Evolutionary conservation across 2,329 filamentous ascomycete species (phyloP).

Genomic region (Scedosporium aurantiacum): DNA sequence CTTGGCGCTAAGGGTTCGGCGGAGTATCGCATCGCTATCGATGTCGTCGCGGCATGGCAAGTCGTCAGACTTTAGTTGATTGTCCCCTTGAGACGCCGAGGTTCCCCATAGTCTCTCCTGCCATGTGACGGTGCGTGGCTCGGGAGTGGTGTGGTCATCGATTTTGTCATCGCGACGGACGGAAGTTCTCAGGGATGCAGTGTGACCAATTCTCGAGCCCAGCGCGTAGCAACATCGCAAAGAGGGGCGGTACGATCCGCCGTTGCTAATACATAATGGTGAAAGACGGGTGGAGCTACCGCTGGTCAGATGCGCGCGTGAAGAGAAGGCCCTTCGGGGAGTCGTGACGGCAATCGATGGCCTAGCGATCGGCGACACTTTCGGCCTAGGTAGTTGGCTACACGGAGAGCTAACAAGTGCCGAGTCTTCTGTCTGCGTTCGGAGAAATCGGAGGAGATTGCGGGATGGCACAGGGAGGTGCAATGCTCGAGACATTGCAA

Average conservation of each 20-base stretch:
- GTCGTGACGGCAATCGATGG: background rate
- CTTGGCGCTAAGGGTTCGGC: constrained; percentile 61
- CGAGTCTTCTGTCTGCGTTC: constrained; percentile 53
- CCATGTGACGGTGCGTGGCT: constrained; percentile 26
- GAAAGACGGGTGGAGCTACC: background rate
- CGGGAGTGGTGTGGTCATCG: constrained; percentile 12
- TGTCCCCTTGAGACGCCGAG: constrained; percentile 23
- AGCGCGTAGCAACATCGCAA: background rate
- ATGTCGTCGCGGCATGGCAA: constrained; percentile 49
- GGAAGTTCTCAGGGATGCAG: background rate
- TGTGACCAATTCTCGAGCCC: background rate
- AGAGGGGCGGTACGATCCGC: background rate
- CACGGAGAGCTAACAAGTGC: constrained; percentile 33
- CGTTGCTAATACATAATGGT: background rate
- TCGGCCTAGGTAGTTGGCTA: background rate
- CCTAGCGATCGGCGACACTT: background rate
- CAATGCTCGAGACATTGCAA: constrained; percentile 33
- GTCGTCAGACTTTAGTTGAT: constrained; percentile 43
- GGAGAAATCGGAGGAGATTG: constrained; percentile 60
- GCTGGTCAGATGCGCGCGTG: background rate
- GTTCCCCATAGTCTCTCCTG: constrained; percentile 38
- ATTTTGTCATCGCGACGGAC: constrained; percentile 13
- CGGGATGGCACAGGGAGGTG: constrained; percentile 38
- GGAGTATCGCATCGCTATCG: constrained; percentile 30
- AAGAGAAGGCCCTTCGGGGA: background rate